phyloP scores from a whole-genome alignment of 805 yeast species.

The Candida corydali region DNA sequence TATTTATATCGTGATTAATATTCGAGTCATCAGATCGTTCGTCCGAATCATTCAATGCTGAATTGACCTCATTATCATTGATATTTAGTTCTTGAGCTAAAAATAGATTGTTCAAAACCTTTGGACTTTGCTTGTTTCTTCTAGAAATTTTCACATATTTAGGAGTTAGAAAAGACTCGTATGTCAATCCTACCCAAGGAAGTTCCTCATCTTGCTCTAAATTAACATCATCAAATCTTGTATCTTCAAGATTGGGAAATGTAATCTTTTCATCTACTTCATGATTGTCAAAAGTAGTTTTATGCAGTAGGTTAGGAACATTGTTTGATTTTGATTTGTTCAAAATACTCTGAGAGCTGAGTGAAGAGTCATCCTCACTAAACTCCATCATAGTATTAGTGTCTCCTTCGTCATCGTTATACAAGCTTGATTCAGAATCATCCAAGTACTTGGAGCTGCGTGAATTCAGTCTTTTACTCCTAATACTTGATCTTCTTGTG shows the following conservation, averaged over 20 bases:
- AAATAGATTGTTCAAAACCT: constrained; percentile 48
- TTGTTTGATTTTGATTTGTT: constrained; percentile 4
- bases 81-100: constrained; percentile 57
- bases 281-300: constrained; percentile 10
- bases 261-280: constrained; percentile 12
- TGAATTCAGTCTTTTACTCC: not conserved
- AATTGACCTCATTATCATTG: constrained; percentile 6
- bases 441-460: constrained; percentile 16
- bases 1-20: constrained; percentile 5
- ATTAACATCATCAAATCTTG: constrained; percentile 1
- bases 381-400: constrained; percentile 5
- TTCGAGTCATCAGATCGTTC: not conserved
- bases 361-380: constrained; percentile 4
- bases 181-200: constrained; percentile 29
- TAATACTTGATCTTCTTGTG: constrained; percentile 2
- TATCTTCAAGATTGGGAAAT: constrained; percentile 13
- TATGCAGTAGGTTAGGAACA: not conserved
- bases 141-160: constrained; percentile 49
- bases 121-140: constrained; percentile 43
- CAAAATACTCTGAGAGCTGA: constrained; percentile 2
- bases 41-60: not conserved
- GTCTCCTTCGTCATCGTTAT: constrained; percentile 20
- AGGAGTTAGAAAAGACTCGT: constrained; percentile 46
- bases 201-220: constrained; percentile 11
- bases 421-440: constrained; percentile 20